Evolutionary conservation across 768 basidiomycete species (phyloP).

Genomic region (Hebeloma cylindrosporum): DNA sequence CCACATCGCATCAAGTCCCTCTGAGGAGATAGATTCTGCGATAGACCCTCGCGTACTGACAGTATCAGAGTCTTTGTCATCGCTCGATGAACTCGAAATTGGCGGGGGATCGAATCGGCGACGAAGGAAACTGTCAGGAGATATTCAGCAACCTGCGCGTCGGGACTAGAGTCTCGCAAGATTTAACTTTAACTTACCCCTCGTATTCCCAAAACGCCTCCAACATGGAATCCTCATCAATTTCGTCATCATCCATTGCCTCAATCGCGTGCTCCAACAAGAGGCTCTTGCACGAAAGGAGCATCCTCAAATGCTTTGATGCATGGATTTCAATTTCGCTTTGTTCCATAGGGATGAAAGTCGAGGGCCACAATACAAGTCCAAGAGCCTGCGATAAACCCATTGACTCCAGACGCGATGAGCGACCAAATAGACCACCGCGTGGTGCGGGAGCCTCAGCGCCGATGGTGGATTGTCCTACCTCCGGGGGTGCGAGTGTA

Average conservation of each 20-base stretch:
- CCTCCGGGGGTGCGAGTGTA: conserved; percentile 50
- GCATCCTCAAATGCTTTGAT: conserved; percentile 55
- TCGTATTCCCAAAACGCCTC: conserved; percentile 55
- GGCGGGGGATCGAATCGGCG: conserved; percentile 62
- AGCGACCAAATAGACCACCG: conserved; percentile 1
- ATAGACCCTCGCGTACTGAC: conserved; percentile 24
- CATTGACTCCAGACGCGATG: conserved; percentile 9
- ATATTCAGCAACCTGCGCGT: conserved; percentile 1
- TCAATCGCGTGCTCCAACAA: conserved; percentile 38
- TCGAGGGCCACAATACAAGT: conserved; percentile 56
- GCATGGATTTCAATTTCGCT: conserved; percentile 67
- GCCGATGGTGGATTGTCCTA: neutral
- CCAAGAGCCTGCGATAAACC: conserved; percentile 52
- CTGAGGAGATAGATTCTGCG: conserved; percentile 27
- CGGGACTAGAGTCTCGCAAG: neutral
- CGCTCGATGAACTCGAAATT: conserved; percentile 30
- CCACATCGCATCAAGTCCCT: conserved; percentile 30
- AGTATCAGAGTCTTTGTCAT: conserved; percentile 18
- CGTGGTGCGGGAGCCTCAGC: neutral
- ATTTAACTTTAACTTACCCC: conserved; percentile 32
- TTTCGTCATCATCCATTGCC: conserved; percentile 34
- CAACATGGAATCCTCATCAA: conserved; percentile 36
- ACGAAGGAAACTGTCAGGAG: conserved; percentile 53
- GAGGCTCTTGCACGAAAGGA: conserved; percentile 39
- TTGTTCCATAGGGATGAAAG: conserved; percentile 56